Evolutionary conservation across 805 yeast species (phyloP), one percentile per base, ranked within the genome.

Genomic region (Lipomyces japonicus): DNA sequence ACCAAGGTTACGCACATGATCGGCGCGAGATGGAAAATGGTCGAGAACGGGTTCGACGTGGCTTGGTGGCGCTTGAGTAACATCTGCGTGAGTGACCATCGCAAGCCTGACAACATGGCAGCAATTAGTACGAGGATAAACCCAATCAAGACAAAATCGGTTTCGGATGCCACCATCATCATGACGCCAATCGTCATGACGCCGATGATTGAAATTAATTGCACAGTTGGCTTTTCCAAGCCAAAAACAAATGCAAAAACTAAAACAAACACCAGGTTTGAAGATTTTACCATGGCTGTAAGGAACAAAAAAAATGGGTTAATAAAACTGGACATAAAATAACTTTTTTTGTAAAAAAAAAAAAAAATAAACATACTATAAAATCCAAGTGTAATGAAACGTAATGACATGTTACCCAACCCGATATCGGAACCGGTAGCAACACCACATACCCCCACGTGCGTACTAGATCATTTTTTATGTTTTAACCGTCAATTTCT

Each of bases 361-460:
- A n/a, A 12, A 12, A 2, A n/a, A n/a, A n/a, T n/a, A n/a, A 12
- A 28, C 56, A 19, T 42, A 6, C 97, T 91, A 67, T 90, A 93
- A 40, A 90, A 77, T 16, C 90, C 80, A 56, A 93, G 73, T 1
- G 96, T 79, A 41, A 93, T 84, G 63, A 79, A 82, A 56, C 83
- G 74, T 61, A 90, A 79, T 24, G 96, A 84, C 30, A 84, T 80
- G 67, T 93, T 93, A 26, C 95, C 91, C 56, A 89, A 74, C 1
- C 98, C 97, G 57, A 93, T 89, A 68, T 93, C 99, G 16, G 95
- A 91, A 1, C 95, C 88, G 1, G 90, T 79, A 0, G 96, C 93
- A 12, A 86, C 39, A 0, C 96, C 84, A 63, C 97, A 88, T 0
- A 97, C 96, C 1, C 86, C 63, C 36, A 88, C 80, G 45, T 76